Evolutionary conservation across 441 rosid genomes (phyloP), one percentile per base, ranked within the genome.

Genomic region (Populus hybrid): DNA sequence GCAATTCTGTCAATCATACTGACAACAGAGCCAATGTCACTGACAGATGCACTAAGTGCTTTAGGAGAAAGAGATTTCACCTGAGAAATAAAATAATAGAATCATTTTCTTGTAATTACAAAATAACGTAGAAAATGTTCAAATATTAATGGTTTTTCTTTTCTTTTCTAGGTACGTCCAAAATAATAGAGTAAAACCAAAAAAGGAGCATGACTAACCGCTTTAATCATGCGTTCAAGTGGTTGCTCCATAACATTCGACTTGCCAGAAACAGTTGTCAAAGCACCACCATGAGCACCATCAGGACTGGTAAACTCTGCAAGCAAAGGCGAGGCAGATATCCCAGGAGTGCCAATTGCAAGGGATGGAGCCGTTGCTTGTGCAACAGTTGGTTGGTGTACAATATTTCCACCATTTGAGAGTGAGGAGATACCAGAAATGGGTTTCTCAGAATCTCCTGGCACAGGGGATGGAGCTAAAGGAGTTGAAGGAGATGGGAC

Each of bases 321-420:
- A 71, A 94, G 97, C 86, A 94, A 83, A 73, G 98, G 99, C 29
- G 99, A 96, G 76, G 97, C 95, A 29, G 98, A 94, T 83, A 93
- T 94, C 83, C 98, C 97, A 66, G 98, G 95, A 81, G 97, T 96
- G 80, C 97, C 98, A 77, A 94, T 96, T 68, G 99, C 98, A 82
- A 92, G 95, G 74, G 97, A 95, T 23, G 88, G 94, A 70, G 87
- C 89, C 68, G 86, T 82, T 68, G 91, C 86, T 83, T 86, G 92
- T 68, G 82, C 81, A 81, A 80, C 76, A 77, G 83, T 83, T 64
- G 83, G 97, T 69, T 87, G 97, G 76, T 89, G 91, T 69, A 86
- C 88, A 67, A 79, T 42, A 80, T 85, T 91, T 79, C 88, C 93
- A 83, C 88, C 82, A 84, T 85, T 89, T 74, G 94, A 84, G 72